phyloP scores from a whole-genome alignment of 768 basidiomycete species.

The Xerocomus potaroensis region DNA sequence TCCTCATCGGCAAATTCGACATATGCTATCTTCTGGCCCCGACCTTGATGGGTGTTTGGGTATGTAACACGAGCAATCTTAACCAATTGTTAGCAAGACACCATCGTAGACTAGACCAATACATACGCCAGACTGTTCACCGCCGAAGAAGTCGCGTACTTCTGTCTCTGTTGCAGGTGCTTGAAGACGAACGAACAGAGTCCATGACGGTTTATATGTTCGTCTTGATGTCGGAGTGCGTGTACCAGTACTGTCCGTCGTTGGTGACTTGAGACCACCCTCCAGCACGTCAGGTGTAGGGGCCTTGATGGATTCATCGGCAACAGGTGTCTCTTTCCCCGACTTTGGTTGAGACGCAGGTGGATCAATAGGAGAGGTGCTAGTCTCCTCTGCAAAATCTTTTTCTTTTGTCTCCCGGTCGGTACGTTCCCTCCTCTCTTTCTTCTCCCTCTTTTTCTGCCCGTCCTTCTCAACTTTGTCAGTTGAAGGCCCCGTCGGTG shows the following conservation, averaged over 20 bases:
- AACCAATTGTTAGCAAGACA: background rate
- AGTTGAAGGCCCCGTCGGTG: conserved; percentile 27
- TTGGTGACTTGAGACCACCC: conserved; percentile 48
- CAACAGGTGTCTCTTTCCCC: conserved; percentile 37
- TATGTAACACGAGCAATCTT: conserved; percentile 69
- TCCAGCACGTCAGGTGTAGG: conserved; percentile 26
- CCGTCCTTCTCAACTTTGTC: conserved; percentile 57
- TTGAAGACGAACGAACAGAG: conserved; percentile 73
- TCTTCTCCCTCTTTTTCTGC: conserved; percentile 58
- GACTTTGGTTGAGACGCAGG: conserved; percentile 29
- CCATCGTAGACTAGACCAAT: background rate
- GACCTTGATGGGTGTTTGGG: conserved; percentile 45
- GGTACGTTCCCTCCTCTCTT: conserved; percentile 52
- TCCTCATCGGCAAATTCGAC: conserved; percentile 90
- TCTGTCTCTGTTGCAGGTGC: conserved; percentile 55
- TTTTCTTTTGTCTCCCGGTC: conserved; percentile 41
- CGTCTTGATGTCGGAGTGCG: conserved; percentile 70
- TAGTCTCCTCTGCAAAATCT: conserved; percentile 34
- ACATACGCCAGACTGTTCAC: conserved; percentile 63
- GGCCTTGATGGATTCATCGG: conserved; percentile 22
- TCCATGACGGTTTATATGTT: conserved; percentile 73
- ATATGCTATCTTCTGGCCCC: conserved; percentile 63
- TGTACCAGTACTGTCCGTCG: conserved; percentile 54
- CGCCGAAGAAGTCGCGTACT: conserved; percentile 72
- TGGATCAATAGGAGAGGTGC: conserved; percentile 23